Conservation (phyloP, 805 yeast species). For the Metschnikowia orientalis region DNA sequence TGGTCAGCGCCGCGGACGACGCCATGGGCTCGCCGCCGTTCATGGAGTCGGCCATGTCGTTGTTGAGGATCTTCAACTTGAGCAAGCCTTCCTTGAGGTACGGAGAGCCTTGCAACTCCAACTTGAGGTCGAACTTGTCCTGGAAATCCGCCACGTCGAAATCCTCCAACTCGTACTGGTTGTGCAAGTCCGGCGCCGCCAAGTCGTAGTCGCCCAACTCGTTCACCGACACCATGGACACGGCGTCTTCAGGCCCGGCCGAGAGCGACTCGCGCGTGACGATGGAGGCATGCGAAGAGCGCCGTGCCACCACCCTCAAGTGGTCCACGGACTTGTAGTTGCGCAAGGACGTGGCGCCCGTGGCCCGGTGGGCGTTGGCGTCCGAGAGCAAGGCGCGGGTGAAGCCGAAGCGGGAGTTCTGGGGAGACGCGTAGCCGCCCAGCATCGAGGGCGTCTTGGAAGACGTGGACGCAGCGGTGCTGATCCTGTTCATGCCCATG, state of each 20-base stretch:
- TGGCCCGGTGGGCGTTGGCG: constrained; percentile 18
- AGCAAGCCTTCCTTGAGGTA: constrained; percentile 73
- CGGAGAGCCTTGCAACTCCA: constrained; percentile 70
- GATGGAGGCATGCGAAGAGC: constrained; percentile 34
- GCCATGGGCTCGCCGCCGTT: constrained; percentile 4
- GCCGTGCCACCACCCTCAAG: constrained; percentile 23
- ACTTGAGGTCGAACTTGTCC: constrained; percentile 51
- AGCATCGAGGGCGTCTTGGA: constrained; percentile 7
- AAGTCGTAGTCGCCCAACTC: constrained; percentile 19
- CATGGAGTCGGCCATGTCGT: constrained; percentile 32
- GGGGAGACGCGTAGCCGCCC: neutral
- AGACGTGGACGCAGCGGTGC: constrained; percentile 27
- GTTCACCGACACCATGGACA: constrained; percentile 37
- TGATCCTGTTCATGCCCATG: constrained; percentile 28
- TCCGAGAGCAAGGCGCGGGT: constrained; percentile 38
- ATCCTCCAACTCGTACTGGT: constrained; percentile 28
- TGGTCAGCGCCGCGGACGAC: constrained; percentile 11
- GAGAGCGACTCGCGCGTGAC: constrained; percentile 28
- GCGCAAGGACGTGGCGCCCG: constrained; percentile 16
- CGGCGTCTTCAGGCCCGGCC: constrained; percentile 25
- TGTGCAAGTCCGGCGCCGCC: constrained; percentile 12
- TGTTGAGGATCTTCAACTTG: constrained; percentile 35
- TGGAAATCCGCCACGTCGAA: constrained; percentile 40
- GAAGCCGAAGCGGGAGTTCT: constrained; percentile 31
- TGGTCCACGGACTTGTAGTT: constrained; percentile 29